Base-by-base conservation (phyloP, 2,329 filamentous ascomycete genomes). In the Fusarium metavorans region DNA sequence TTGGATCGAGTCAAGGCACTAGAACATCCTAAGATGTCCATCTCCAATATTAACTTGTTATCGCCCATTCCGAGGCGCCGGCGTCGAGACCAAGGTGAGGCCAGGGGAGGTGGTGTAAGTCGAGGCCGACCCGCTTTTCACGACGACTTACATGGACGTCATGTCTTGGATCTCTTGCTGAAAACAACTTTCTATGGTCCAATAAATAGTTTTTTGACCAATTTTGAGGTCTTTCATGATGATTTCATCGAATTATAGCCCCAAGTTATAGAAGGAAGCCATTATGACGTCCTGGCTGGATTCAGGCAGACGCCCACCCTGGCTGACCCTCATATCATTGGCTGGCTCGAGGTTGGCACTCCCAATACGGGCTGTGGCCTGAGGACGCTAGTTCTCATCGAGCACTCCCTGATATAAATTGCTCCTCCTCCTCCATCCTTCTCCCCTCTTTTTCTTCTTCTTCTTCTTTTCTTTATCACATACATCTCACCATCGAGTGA, bases 371-470 rank as follows among this genome's bases (percentile, higher is more conserved):
- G 14, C 18, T 65, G 35, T 68, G 71, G 74, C 74, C 74, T 76
- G 74, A 76, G 74, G 74, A 76, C 72, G 14, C 72, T n/a, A 63
- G 20, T 45, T 71, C 50, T 11, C 64, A 56, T 27, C 59, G 23
- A 2, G 11, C 3, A 41, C 41, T 70, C 27, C 23, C 25, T 18
- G 41, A 73, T 76, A 76, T 76, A 76, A 73, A 57, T 16, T 4
- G 30, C 43, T 32, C 18, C 39, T 30, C 13, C 64, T 52, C 73
- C 58, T 45, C 50, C 16, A 20, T 59, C 25, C 23, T 18, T 14
- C 20, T 43, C 30, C 45, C 34, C 66, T 37, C 58, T 41, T 32
- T 35, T 25, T 32, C 27, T 54, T 59, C 48, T 18, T 5, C 13
- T 14, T 76, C 34, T 16, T 6, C n/a, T 10, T 20, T 14, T 48